These are phyloP conservation scores for Mrakia gelida DNA, from an alignment of 768 basidiomycete genomes.

Conservation along the genomic window DNA sequence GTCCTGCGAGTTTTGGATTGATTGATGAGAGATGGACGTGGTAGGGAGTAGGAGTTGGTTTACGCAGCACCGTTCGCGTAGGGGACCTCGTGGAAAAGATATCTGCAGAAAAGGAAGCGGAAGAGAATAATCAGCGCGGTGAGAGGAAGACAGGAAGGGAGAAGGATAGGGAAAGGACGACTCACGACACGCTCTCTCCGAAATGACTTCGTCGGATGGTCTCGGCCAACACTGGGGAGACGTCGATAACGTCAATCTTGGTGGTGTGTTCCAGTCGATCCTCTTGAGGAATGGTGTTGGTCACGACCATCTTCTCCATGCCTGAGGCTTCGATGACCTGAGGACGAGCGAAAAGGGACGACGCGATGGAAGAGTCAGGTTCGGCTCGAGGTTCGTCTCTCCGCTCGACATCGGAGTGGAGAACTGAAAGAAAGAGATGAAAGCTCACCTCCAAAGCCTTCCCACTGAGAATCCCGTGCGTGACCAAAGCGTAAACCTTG, in stretches of 20 bases:
- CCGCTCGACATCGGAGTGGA: slow-evolving; percentile 34
- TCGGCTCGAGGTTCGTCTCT: background rate
- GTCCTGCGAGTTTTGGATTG: background rate
- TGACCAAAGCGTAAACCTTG: slow-evolving; percentile 78
- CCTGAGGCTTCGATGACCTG: slow-evolving; percentile 62
- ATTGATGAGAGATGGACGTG: background rate
- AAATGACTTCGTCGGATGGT: slow-evolving; percentile 67
- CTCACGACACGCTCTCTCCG: slow-evolving; percentile 33
- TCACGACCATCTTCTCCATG: slow-evolving; percentile 83
- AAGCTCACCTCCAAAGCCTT: slow-evolving; percentile 52
- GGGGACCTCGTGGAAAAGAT: slow-evolving; percentile 33
- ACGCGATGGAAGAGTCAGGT: background rate
- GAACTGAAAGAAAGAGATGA: slow-evolving; percentile 36
- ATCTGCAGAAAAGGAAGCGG: background rate
- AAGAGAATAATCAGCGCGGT: background rate
- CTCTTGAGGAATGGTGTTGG: slow-evolving; percentile 87
- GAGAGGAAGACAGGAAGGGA: background rate
- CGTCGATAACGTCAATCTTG: slow-evolving; percentile 84
- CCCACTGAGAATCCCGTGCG: slow-evolving; percentile 52
- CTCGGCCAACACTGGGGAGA: slow-evolving; percentile 88
- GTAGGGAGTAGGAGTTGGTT: background rate
- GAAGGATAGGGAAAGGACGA: background rate
- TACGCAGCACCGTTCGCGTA: slow-evolving; percentile 11
- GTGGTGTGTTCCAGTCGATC: slow-evolving; percentile 52
- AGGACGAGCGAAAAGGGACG: background rate